A percentile compares a stretch with the other conserved stretches of the same genome.
Evolutionary conservation across 768 basidiomycete species (phyloP).

Genomic region (Boletus sp.): DNA sequence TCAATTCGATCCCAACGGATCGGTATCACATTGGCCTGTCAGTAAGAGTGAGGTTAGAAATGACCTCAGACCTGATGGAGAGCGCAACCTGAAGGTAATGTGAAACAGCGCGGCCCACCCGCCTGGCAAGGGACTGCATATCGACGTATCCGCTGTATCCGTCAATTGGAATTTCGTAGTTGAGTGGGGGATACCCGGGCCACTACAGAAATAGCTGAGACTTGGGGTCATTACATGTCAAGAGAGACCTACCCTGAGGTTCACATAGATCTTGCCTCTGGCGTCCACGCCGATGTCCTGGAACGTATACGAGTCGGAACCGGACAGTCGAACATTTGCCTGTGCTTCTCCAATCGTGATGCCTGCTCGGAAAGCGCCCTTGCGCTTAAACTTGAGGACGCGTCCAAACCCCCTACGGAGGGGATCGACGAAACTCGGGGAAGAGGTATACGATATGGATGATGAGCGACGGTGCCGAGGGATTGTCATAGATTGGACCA

Average conservation of each 20-base stretch:
- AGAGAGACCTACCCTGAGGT: constrained; percentile 49
- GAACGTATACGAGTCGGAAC: constrained; percentile 57
- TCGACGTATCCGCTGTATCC: constrained; percentile 62
- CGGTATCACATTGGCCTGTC: constrained; percentile 65
- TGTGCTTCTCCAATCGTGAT: constrained; percentile 70
- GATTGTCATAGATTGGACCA: constrained; percentile 20
- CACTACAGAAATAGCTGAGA: constrained; percentile 42
- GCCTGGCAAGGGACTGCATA: constrained; percentile 62
- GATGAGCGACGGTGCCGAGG: constrained; percentile 36
- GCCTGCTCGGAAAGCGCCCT: constrained; percentile 61
- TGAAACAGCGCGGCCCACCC: constrained; percentile 66
- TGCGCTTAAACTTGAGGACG: constrained; percentile 71
- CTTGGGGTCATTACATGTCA: not conserved
- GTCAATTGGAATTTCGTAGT: constrained; percentile 72
- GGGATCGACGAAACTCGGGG: constrained; percentile 37
- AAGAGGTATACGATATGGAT: constrained; percentile 38
- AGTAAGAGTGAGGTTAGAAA: constrained; percentile 9
- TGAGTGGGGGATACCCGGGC: constrained; percentile 66
- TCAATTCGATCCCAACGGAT: constrained; percentile 66
- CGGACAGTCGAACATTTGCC: constrained; percentile 56
- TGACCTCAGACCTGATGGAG: constrained; percentile 1
- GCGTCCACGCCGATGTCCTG: constrained; percentile 65
- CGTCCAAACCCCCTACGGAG: constrained; percentile 48
- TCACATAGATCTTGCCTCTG: constrained; percentile 56
- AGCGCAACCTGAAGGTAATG: constrained; percentile 66